Evolutionary conservation across 345 rosid species (phyloP), one percentile per base, ranked within the genome.

Genomic region (Lepidium aucheri): DNA sequence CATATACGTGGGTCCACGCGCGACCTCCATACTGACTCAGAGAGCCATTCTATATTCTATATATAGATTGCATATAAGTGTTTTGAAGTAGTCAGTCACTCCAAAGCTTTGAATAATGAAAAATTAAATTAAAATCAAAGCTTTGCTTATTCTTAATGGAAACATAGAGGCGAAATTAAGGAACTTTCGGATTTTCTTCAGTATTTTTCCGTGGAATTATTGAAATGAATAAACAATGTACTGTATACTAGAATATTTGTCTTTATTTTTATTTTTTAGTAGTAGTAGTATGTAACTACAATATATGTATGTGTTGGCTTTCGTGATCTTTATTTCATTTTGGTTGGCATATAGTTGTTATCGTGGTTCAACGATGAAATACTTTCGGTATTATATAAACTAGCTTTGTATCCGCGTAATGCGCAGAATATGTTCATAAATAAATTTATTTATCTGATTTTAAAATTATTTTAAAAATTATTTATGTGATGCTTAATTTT

Each of bases 1-100:
- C 85, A 2, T 84, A 76, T 60, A 78, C 55, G 22, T 85, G 91
- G 91, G 81, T 78, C 51, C 86, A 86, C 53, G 76, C 68, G 0
- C 62, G 90, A 38, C 85, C 80, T 12, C 90, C 96, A 28, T 86
- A 69, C 62, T 83, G 60, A 79, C n/a, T 53, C 43, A 44, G 68
- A 51, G 71, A 75, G 56, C 43, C 40, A 49, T 52, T 32, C 45
- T 60, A 35, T 41, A 35, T 52, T 6, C 6, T 10, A 13, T 60
- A 35, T 18, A 45, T 3, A 47, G 35, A 39, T 42, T 69, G 59
- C 24, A 28, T 22, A 53, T n/a, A 53, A 41, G 52, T 38, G 61
- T 26, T 41, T 53, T 49, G 59, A 47, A 16, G 22, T 41, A 26
- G 18, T 43, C 10, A 26, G 30, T 28, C 46, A 17, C 41, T 49